A percentile compares a stretch with the other conserved stretches of the same genome.
phyloP scores from a whole-genome alignment of 768 basidiomycete species.

The Leccinum variicolor region DNA sequence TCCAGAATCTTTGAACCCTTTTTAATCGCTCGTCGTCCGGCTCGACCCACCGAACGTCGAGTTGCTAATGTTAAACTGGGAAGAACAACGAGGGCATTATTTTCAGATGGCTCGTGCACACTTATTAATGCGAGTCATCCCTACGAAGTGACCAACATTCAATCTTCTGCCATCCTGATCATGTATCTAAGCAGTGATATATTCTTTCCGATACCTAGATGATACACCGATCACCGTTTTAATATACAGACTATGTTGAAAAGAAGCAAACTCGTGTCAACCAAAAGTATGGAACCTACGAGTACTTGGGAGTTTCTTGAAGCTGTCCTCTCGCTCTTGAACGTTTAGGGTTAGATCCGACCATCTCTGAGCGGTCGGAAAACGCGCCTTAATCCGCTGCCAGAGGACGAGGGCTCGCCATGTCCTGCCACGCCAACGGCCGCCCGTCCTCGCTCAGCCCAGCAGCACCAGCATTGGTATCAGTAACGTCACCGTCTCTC shows the following conservation, averaged over 20 bases:
- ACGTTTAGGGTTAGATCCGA: too few species aligned
- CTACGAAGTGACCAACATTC: neutral
- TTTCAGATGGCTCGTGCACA: slow-evolving; percentile 46
- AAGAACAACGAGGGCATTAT: slow-evolving; percentile 48
- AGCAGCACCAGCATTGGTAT: slow-evolving; percentile 27
- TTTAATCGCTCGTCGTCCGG: slow-evolving; percentile 49
- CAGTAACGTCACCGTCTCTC: slow-evolving; percentile 47
- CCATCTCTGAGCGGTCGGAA: too few species aligned
- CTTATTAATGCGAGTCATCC: neutral
- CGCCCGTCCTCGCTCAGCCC: slow-evolving; percentile 33
- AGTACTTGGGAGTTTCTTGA: too few species aligned
- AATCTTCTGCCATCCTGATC: neutral
- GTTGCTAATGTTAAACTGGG: slow-evolving; percentile 48
- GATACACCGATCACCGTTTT: neutral
- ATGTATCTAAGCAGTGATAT: neutral
- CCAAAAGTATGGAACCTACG: too few species aligned
- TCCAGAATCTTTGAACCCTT: slow-evolving; percentile 21
- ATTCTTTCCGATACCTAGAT: neutral
- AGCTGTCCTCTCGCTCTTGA: too few species aligned
- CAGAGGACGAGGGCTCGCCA: slow-evolving; percentile 40
- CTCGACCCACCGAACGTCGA: slow-evolving; percentile 40
- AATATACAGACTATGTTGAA: neutral
- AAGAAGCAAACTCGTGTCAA: neutral
- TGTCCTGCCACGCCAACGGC: slow-evolving; percentile 64
- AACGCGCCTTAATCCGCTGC: too few species aligned